A percentile compares a stretch with the other conserved stretches of the same genome.
Conservation (phyloP, 345 rosid species). For the Brassica incana region DNA sequence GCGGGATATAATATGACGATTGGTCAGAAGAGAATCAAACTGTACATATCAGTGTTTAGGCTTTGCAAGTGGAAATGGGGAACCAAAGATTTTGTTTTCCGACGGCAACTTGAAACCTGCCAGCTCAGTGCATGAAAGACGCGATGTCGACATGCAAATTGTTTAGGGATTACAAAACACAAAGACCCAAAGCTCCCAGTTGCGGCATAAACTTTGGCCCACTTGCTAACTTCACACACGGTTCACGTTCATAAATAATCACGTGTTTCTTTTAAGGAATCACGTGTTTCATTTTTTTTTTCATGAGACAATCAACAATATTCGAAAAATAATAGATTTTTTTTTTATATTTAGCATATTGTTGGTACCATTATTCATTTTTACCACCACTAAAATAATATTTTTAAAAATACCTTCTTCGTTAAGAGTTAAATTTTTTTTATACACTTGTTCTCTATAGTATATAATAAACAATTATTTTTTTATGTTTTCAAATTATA, state of each 20-base stretch:
- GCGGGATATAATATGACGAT: background rate
- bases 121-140: slow-evolving; percentile 22
- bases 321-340: background rate
- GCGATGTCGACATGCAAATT: slow-evolving; percentile 22
- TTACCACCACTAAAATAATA: too few species aligned
- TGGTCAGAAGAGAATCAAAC: background rate
- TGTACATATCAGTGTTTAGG: background rate
- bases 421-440: too few species aligned
- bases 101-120: slow-evolving; percentile 4
- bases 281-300: background rate
- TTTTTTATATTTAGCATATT: too few species aligned
- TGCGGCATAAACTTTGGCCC: background rate
- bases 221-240: slow-evolving; percentile 18
- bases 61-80: background rate
- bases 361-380: too few species aligned
- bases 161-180: slow-evolving; percentile 3
- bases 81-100: background rate
- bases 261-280: background rate
- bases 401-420: too few species aligned
- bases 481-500: too few species aligned
- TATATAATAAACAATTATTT: too few species aligned
- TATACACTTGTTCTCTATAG: too few species aligned
- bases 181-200: background rate
- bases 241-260: background rate
- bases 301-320: background rate